phyloP scores from a whole-genome alignment of 2,329 filamentous ascomycete genomes.

The Geoglossum cookeanum region DNA sequence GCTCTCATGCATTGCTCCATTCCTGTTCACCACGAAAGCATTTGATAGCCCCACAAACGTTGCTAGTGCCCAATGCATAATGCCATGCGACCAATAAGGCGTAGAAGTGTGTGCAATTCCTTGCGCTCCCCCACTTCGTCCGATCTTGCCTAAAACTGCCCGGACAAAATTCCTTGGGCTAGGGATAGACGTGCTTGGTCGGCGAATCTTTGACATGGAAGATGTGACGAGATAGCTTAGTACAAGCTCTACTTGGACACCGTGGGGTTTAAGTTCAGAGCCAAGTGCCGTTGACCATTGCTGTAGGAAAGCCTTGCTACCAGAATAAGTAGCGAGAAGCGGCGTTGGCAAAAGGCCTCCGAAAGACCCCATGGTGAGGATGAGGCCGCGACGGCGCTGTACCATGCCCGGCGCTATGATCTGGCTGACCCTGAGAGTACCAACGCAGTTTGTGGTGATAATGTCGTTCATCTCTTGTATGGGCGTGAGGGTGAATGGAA shows the following conservation, averaged over 20 bases:
- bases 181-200: conserved; percentile 58
- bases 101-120: conserved; percentile 68
- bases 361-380: conserved; percentile 95
- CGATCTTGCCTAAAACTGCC: conserved; percentile 61
- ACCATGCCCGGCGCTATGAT: conserved; percentile 71
- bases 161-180: conserved; percentile 68
- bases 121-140: conserved; percentile 56
- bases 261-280: conserved; percentile 59
- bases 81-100: conserved; percentile 79
- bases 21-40: conserved; percentile 36
- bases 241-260: conserved; percentile 78
- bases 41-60: conserved; percentile 39
- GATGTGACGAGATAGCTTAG: conserved; percentile 86
- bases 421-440: conserved; percentile 74
- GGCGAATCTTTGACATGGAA: conserved; percentile 91
- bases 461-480: conserved; percentile 72
- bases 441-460: conserved; percentile 85
- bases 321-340: conserved; percentile 85
- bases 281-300: conserved; percentile 83
- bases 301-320: conserved; percentile 94
- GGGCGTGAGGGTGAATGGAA: conserved; percentile 65
- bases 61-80: conserved; percentile 68
- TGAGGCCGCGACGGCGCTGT: conserved; percentile 64
- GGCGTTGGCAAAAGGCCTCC: conserved; percentile 84
- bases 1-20: conserved; percentile 56